A percentile compares a stretch with the other conserved stretches of the same genome.
These are phyloP conservation scores for Penicillium sp. DNA, from an alignment of 2,329 filamentous ascomycete genomes.

Conservation along the genomic window DNA sequence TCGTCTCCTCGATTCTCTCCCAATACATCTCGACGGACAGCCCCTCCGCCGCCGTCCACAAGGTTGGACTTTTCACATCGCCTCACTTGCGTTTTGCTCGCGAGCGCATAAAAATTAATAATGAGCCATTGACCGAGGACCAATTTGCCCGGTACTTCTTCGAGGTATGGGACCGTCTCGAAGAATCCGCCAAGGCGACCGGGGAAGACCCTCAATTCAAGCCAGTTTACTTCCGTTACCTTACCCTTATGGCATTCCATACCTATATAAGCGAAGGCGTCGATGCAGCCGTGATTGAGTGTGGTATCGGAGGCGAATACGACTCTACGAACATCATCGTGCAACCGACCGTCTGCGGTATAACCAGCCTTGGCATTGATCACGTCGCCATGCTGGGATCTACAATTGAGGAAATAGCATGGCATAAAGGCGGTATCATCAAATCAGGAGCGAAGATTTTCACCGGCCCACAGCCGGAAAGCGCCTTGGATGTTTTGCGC, in stretches of 20 bases:
- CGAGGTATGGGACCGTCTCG: slow-evolving; percentile 71
- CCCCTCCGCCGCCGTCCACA: slow-evolving; percentile 39
- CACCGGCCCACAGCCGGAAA: slow-evolving; percentile 55
- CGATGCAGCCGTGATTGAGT: slow-evolving; percentile 78
- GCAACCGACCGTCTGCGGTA: slow-evolving; percentile 65
- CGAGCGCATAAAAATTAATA: slow-evolving; percentile 79
- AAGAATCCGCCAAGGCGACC: slow-evolving; percentile 49
- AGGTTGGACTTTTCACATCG: slow-evolving; percentile 77
- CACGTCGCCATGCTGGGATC: slow-evolving; percentile 76
- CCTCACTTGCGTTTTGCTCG: slow-evolving; percentile 80
- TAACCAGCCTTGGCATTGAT: slow-evolving; percentile 80
- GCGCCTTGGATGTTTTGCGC: slow-evolving; percentile 54
- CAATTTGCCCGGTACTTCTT: slow-evolving; percentile 76
- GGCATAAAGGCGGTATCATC: slow-evolving; percentile 89
- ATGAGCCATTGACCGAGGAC: slow-evolving; percentile 62
- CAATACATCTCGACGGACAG: slow-evolving; percentile 47
- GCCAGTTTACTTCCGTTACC: slow-evolving; percentile 86
- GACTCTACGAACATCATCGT: slow-evolving; percentile 85
- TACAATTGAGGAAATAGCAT: slow-evolving; percentile 77
- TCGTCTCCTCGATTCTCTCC: slow-evolving; percentile 72
- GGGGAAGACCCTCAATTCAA: slow-evolving; percentile 59
- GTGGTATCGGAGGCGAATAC: slow-evolving; percentile 89
- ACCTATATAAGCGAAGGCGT: slow-evolving; percentile 74
- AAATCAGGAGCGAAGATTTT: slow-evolving; percentile 64
- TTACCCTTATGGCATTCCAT: slow-evolving; percentile 86